Evolutionary conservation across 129 eudicot genomes (phyloP).

Genomic region (Flaveria brownii): DNA sequence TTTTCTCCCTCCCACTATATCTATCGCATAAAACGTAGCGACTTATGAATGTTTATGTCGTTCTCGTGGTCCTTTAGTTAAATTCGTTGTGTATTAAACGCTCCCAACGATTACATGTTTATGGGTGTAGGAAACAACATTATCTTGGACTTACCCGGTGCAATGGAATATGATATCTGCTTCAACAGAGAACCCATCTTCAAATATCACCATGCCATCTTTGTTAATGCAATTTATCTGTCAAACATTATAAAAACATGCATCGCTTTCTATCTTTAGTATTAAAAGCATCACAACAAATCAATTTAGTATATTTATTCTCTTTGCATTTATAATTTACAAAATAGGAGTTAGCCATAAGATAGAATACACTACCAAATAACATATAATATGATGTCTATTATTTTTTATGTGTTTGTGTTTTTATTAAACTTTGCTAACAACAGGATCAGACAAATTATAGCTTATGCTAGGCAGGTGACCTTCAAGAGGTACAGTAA

Average conservation of each 20-base stretch:
- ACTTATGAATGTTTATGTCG: no score
- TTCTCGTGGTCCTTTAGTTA: background rate
- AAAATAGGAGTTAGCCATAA: background rate
- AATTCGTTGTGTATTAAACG: background rate
- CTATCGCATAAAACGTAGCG: background rate
- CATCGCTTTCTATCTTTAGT: background rate
- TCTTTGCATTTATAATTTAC: background rate
- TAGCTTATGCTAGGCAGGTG: no score
- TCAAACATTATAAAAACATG: background rate
- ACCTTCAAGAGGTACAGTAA: no score
- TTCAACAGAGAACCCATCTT: slow-evolving; percentile 47
- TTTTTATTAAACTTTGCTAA: no score
- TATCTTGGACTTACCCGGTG: slow-evolving; percentile 49
- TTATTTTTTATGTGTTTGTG: no score
- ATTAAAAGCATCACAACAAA: background rate
- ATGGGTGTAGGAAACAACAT: background rate
- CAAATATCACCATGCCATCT: slow-evolving; percentile 58
- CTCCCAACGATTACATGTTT: no score
- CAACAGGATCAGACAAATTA: no score
- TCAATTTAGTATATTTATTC: background rate
- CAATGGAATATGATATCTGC: slow-evolving; percentile 63
- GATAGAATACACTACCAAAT: no score
- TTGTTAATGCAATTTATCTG: slow-evolving; percentile 46
- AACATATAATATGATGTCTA: background rate
- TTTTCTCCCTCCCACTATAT: background rate